Base-by-base conservation (phyloP, 257 asterid species). In the Leptodermis oblonga region DNA sequence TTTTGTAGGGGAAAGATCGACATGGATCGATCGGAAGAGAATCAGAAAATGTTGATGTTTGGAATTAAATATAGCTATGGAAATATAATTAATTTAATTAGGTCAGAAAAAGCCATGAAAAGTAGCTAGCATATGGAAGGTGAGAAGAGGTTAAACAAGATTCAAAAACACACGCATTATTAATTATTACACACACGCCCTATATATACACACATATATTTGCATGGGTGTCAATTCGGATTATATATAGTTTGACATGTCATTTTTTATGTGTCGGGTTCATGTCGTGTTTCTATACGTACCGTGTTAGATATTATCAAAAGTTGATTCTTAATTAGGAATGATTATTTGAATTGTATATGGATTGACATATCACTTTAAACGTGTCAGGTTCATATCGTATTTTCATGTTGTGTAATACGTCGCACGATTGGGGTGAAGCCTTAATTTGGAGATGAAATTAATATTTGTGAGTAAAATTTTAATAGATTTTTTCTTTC, bases 81-180 rank as follows among this genome's bases (percentile, higher is more conserved):
- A 14, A 2, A 17, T 11, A 26, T 56, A 15, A 56, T 56, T 46
- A 10, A 11, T 13, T 20, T 46, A 25, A 4, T 22, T 12, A 51
- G 62, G 17, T 51, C 34, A 72, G 58, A 62, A 51, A 59, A 49
- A 10, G 62, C 43, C 33, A 34, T 20, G 43, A 49, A 12, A 4
- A 67, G 33, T 67, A 22, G 62, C 2, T 67, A 22, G 62, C 2
- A n/a, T 65, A 13, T 45, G 78, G 72, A 77, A 68, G 85, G 80
- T 81, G 69, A 67, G 72, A 71, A 63, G 80, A 54, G 75, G 85
- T 74, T 77, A 77, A 77, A 70, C 85, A 49, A 61, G 79, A 73
- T 53, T 66, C 73, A 66, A 61, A 62, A 49, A 67, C 31, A 69
- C 41, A 62, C 62, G 36, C 52, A 68, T 39, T 5, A 56, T 2